Base-by-base conservation (phyloP, 2,329 filamentous ascomycete species). In the Daldinia sp. region DNA sequence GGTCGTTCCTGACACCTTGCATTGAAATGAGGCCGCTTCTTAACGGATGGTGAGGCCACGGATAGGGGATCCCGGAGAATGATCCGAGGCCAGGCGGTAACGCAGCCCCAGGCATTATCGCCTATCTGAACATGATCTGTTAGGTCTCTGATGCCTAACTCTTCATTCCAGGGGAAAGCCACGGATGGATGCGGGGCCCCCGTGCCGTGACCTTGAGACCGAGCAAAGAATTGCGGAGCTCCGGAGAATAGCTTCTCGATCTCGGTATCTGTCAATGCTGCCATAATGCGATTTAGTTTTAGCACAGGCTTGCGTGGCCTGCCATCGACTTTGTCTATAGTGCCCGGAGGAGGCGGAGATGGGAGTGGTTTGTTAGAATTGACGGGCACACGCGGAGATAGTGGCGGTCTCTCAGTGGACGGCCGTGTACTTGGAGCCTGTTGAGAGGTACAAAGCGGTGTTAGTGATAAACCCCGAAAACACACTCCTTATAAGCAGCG, bases 231-330 rank as follows among this genome's bases (percentile, higher is more conserved):
- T 77, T 92, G 90, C 70, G 91, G 91, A 48, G 91, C 91, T n/a
- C 91, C 90, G 28, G 90, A 91, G 82, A 93, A 93, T 74, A 93
- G 85, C 78, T 89, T 88, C 79, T 90, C 88, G 58, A 93, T 81
- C 72, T 92, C 88, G 44, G 83, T 81, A 51, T 88, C 84, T 73
- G 80, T 85, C 65, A 91, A 81, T 55, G 85, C 85, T 50, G 87
- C 82, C 84, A 90, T 90, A 79, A 88, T 89, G 77, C 84, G 83
- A 68, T 84, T 81, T 42, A 89, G 79, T 74, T 83, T 87, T 67
- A 88, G 78, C 64, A 84, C 78, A 39, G 83, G 84, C 70, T 79
- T 83, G 63, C 77, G 77, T 46, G 80, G 77, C 55, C 77, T 77
- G 67, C 77, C 79, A 74, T 81, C 76, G 64, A 79, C 78, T 71